Evolutionary conservation across 1,139 yeast genomes (phyloP).

Genomic region (Candida glucosophila): DNA sequence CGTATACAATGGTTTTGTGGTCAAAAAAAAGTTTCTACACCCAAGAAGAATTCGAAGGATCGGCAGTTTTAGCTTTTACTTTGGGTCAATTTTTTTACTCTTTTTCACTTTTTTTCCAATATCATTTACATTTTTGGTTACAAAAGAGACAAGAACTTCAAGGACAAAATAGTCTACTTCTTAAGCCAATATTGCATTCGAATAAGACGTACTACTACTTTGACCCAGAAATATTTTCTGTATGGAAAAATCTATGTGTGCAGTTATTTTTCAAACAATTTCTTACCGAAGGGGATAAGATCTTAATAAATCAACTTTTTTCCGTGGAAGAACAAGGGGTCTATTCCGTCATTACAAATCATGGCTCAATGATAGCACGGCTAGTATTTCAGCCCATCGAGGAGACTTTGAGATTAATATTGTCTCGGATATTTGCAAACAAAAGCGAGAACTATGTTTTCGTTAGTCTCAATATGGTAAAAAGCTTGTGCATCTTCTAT

Average conservation of each 20-base stretch:
- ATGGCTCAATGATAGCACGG: constrained; percentile 85
- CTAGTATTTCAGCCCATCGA: constrained; percentile 82
- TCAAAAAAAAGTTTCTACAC: constrained; percentile 5
- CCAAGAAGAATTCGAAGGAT: constrained; percentile 15
- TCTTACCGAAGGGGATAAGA: constrained; percentile 84
- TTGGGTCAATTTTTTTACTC: constrained; percentile 71
- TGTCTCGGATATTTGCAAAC: constrained; percentile 47
- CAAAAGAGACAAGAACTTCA: constrained; percentile 8
- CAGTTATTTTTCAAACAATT: constrained; percentile 83
- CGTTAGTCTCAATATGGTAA: constrained; percentile 14
- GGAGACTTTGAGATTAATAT: constrained; percentile 68
- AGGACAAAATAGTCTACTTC: constrained; percentile 5
- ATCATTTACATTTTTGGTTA: constrained; percentile 20
- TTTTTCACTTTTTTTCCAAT: constrained; percentile 21
- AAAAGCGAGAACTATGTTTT: constrained; percentile 8
- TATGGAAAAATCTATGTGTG: constrained; percentile 55
- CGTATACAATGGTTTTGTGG: constrained; percentile 40
- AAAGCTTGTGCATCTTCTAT: constrained; percentile 27
- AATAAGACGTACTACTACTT: constrained; percentile 10
- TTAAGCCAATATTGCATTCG: constrained; percentile 1
- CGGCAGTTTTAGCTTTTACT: constrained; percentile 64
- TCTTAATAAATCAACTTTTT: constrained; percentile 64
- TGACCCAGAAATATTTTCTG: constrained; percentile 17
- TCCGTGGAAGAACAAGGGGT: constrained; percentile 79
- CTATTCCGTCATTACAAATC: constrained; percentile 76